These are phyloP conservation scores for Boechera stricta DNA, from an alignment of 345 rosid genomes.

Conservation along the genomic window DNA sequence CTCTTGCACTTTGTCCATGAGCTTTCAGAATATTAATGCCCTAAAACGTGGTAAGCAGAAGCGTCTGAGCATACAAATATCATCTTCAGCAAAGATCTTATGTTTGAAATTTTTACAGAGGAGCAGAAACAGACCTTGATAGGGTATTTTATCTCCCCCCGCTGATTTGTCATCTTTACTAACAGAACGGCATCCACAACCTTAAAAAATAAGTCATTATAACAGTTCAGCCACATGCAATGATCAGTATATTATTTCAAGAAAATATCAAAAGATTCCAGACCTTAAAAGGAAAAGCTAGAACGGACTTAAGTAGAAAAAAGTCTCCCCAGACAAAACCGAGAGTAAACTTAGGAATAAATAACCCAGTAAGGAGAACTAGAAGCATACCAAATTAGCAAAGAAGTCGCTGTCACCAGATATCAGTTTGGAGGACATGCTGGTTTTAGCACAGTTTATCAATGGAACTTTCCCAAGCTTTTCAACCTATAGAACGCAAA, in stretches of 20 bases:
- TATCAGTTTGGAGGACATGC: conserved; percentile 98
- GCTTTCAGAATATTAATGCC: conserved; percentile 92
- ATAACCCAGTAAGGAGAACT: not conserved
- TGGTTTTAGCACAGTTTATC: conserved; percentile 93
- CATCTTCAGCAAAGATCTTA: conserved; percentile 3
- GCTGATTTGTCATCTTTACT: conserved; percentile 86
- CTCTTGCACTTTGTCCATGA: conserved; percentile 93
- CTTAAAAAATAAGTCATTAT: conserved; percentile 44
- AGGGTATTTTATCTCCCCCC: conserved; percentile 91
- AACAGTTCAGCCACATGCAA: conserved; percentile 26
- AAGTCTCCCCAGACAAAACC: not conserved
- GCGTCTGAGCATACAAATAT: not conserved
- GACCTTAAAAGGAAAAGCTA: not conserved
- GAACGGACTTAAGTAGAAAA: not conserved
- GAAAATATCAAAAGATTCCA: not conserved
- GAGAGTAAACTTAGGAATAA: not conserved
- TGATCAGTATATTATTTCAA: conserved; percentile 6
- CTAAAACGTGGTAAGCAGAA: conserved; percentile 47
- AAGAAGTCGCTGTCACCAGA: conserved; percentile 91
- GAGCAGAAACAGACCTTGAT: conserved; percentile 68
- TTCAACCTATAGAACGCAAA: conserved; percentile 62
- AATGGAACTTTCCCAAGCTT: conserved; percentile 93
- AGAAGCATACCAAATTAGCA: conserved; percentile 77
- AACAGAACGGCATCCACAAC: conserved; percentile 88
- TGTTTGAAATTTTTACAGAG: not conserved